phyloP scores from a whole-genome alignment of 108 stramenopile genomes.

The Schizochytrium sp. region DNA sequence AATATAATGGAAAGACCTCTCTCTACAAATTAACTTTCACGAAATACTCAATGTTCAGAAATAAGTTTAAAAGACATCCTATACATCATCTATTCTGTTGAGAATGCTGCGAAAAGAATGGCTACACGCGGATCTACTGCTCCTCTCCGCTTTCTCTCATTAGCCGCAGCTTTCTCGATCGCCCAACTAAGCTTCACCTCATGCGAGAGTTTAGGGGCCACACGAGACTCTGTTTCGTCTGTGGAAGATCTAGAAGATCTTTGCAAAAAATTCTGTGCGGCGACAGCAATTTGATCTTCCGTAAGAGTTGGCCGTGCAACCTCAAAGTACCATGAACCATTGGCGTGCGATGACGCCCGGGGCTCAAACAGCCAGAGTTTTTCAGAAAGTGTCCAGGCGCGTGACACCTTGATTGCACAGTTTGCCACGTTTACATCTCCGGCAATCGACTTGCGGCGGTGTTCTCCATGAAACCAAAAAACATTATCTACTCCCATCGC shows the following conservation, averaged over 20 bases:
- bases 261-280: not conserved
- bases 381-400: not conserved
- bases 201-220: constrained; percentile 1
- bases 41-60: no score
- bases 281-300: constrained; percentile 2
- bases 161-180: not conserved
- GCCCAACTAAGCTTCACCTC: constrained; percentile 34
- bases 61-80: no score
- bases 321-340: constrained; percentile 42
- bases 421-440: not conserved
- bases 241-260: not conserved
- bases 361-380: constrained; percentile 50
- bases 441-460: not conserved
- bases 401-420: constrained; percentile 17
- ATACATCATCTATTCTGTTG: not conserved
- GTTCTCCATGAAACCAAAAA: not conserved
- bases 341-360: not conserved
- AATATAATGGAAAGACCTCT: no score
- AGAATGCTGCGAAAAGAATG: constrained; percentile 9
- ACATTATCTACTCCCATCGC: constrained; percentile 12
- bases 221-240: no score
- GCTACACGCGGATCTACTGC: constrained; percentile 14
- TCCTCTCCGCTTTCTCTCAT: not conserved
- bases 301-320: not conserved
- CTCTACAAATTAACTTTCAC: no score